Base-by-base conservation (phyloP, 1,284 basidiomycete species). In the Agaricales sp. region DNA sequence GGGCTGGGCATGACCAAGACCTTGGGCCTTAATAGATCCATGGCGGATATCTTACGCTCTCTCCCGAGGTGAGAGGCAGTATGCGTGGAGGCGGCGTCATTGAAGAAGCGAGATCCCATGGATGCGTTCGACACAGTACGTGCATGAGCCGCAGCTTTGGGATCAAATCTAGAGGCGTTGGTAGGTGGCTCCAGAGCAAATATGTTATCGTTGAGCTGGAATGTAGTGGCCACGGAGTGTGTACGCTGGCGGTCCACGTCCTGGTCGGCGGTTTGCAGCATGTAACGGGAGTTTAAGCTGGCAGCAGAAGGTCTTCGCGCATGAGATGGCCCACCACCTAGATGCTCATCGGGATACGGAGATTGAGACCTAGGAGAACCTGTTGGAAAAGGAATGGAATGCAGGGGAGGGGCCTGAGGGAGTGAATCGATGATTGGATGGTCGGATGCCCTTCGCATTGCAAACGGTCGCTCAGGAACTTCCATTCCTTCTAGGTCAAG, bases 1-100 rank as follows among this genome's bases (percentile, higher is more conserved):
- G 87, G 87, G 57, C 85, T 88, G 12, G 87, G 87, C 87, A 90
- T 90, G 51, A 90, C 80, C 44, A 90, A 78, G 21, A 91, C 72
- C 61, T 90, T 91, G 1, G 87, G 87, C 23, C 87, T 74, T 61
- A 90, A 71, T 46, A 90, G 67, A 20, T 90, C 87, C 51, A 83
- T 57, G 13, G 82, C 82, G 4, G 86, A 86, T 57, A 80, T 80
- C 21, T 71, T 77, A 38, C 76, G 74, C 38, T 80, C 74, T 48
- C 69, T 69, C 38, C 61, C 58, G 20, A 67, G 66, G 43, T 58
- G 60, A 51, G 58, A 63, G 50, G 59, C 62, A 46, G 67, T 67
- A 58, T 66, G 62, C 14, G 70, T 61, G 48, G 71, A 70, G 51
- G 67, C 63, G 44, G 58, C 70, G 54, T 81, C 80, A 54, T 78